Evolutionary conservation across 2,329 filamentous ascomycete species (phyloP), one percentile per base, ranked within the genome.

Genomic region (Aureobasidium musti): DNA sequence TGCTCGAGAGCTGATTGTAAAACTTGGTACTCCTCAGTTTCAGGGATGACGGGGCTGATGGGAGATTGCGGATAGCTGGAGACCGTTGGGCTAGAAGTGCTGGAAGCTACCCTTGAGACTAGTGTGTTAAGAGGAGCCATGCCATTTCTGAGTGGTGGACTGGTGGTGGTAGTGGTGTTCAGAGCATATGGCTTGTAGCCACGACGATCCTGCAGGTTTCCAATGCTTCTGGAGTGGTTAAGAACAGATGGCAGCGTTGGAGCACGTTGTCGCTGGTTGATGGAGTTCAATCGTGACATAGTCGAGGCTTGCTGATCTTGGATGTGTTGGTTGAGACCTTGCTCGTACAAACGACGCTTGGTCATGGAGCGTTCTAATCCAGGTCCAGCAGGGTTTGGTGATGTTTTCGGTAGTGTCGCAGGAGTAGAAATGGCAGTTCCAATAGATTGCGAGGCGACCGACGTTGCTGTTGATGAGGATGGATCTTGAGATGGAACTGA

Each of bases 401-500:
- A 65, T 33, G 65, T 74, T 41, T 64, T 72, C 35, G 68, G 71
- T 50, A 71, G 70, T 70, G 75, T 10, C 72, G 78, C 71, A 1
- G 79, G 79, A 23, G 79, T 52, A 75, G 75, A 19, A 73, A 73
- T 28, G 76, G 78, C 71, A 10, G 77, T 77, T 47, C 72, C 75
- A 14, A 76, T 74, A 5, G 77, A 76, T 69, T 94, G 91, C 0
- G 92, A 96, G n/a, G 88, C 87, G 60, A 96, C 82, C 0, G 94
- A 97, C 0, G 92, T 97, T 3, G 92, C 92, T 3, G 61, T 64
- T 7, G 92, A 91, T 1, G 93, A 97, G 0, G 94, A 97, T 65
- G 87, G 88, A 33, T 86, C 86, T 45, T 88, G 84, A 0, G 87
- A 88, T 6, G 87, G 89, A 5, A 82, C 84, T 0, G 92, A 95